Evolutionary conservation across 2,329 filamentous ascomycete species (phyloP), one percentile per base, ranked within the genome.

Genomic region (Diplodia mutila): DNA sequence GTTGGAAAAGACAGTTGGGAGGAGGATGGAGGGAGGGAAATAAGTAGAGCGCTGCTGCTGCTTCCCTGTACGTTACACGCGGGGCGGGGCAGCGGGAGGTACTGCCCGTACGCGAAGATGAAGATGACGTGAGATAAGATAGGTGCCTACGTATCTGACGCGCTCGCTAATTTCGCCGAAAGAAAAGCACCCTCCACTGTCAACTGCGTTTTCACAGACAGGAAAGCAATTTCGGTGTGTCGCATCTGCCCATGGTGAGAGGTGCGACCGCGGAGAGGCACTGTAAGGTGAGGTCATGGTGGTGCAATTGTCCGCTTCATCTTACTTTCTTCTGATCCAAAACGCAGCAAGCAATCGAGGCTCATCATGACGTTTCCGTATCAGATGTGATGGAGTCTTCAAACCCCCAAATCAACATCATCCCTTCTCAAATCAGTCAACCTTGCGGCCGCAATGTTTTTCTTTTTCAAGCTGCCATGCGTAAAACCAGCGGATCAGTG

Each of bases 111-210:
- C 32, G 32, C n/a, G 21, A 32, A 63, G 37, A 46, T 25, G 23
- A 37, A 14, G 42, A 51, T 63, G 59, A 63, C 59, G 59, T 63
- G 46, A 63, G 59, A 63, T 51, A 25, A 63, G 57, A 61, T 49
- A 49, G 27, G n/a, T 21, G 34, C 7, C 25, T 16, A 21, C 16
- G 16, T 34, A 34, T 25, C n/a, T 39, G 14, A 12, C 32, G 18
- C 46, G 27, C 42, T 27, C 49, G 59, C 27, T 39, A 12, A 32
- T 48, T 23, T 34, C 37, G 39, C 57, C 39, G 4, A 32, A 21
- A 18, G 25, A 34, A 7, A 21, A 29, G 27, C 27, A 49, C 16
- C n/a, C 42, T 18, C 3, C 39, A n/a, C 2, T 8, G 8, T 46
- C 42, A 46, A 46, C 42, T 9, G n/a, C n/a, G 18, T 18, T 18